phyloP scores from a whole-genome alignment of 2,329 filamentous ascomycete genomes.

The Penicillium capsulatum region DNA sequence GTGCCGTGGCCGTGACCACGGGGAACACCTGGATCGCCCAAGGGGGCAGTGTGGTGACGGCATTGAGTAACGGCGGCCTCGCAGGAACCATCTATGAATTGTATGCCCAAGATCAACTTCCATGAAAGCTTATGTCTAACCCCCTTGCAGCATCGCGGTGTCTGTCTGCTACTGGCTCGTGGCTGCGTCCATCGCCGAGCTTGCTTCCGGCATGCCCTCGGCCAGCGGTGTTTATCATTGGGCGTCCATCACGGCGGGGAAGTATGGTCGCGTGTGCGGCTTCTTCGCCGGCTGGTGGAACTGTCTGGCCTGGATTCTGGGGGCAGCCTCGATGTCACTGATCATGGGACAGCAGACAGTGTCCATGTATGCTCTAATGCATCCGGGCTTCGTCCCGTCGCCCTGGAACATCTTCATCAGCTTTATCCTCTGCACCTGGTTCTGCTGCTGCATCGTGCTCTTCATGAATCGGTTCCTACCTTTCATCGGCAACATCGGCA shows the following conservation, averaged over 20 bases:
- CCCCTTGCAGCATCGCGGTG: constrained; percentile 36
- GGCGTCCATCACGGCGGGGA: constrained; percentile 56
- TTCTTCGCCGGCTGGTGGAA: constrained; percentile 48
- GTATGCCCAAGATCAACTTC: constrained; percentile 21
- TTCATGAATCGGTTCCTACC: constrained; percentile 53
- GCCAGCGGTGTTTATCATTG: constrained; percentile 59
- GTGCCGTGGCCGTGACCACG: constrained; percentile 58
- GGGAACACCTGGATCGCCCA: constrained; percentile 64
- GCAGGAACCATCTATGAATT: constrained; percentile 62
- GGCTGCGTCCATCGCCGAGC: constrained; percentile 57
- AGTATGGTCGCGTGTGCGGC: constrained; percentile 50
- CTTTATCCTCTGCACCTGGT: constrained; percentile 55
- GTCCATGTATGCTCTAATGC: constrained; percentile 58
- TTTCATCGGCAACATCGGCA: constrained; percentile 53
- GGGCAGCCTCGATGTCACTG: constrained; percentile 55
- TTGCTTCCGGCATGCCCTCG: constrained; percentile 60
- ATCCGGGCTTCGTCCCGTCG: constrained; percentile 50
- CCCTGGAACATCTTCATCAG: constrained; percentile 59
- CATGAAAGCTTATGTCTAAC: neutral
- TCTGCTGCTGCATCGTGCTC: constrained; percentile 51
- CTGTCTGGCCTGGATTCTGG: constrained; percentile 56
- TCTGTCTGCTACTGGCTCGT: constrained; percentile 56
- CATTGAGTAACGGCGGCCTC: constrained; percentile 59
- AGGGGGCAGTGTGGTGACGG: constrained; percentile 56
- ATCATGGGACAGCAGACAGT: constrained; percentile 59